Evolutionary conservation across 805 yeast species (phyloP), one percentile per base, ranked within the genome.

Genomic region (Starmerella bombicola): DNA sequence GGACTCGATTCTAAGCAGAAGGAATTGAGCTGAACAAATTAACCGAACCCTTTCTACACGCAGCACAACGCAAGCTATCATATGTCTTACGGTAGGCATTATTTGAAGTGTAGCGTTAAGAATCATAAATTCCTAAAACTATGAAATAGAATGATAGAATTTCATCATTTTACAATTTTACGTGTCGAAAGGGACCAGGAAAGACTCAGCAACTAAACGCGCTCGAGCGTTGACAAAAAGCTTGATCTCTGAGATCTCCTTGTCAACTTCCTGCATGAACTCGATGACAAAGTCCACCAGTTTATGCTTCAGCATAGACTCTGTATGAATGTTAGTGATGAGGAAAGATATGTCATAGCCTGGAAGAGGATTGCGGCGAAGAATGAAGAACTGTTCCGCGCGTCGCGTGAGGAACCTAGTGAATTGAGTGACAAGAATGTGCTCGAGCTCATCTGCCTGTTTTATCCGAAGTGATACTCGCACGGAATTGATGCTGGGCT

Each of bases 201-300:
- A 88, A 6, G 95, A 88, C 63, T 91, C 98, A 21, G 98, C 98
- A 36, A 85, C 93, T 47, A 84, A 88, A 68, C 98, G 80, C 12
- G 98, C 98, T 58, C 98, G 75, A 12, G 98, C 95, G 58, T 91
- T 91, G 60, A 91, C 73, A 61, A 88, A 91, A 61, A 91, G 71
- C 64, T 91, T 91, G 93, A 91, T 91, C 61, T 91, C 98, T 62
- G 95, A 83, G 57, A 91, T 91, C 63, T 91, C 98, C 66, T 85
- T 88, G 62, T 91, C 98, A 16, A 91, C 98, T 57, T 86, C 98
- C 62, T 91, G 97, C 97, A 91, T 86, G 61, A 91, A 91, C 65
- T 91, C 97, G 52, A 91, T 84, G 52, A 91, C 86, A 61, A 91
- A 91, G 62, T 91, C 98, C 33, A 91, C 94, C 54, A 91, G 71